phyloP scores from a whole-genome alignment of 73 alveolate species.

The Paramecium tetraurelia region DNA sequence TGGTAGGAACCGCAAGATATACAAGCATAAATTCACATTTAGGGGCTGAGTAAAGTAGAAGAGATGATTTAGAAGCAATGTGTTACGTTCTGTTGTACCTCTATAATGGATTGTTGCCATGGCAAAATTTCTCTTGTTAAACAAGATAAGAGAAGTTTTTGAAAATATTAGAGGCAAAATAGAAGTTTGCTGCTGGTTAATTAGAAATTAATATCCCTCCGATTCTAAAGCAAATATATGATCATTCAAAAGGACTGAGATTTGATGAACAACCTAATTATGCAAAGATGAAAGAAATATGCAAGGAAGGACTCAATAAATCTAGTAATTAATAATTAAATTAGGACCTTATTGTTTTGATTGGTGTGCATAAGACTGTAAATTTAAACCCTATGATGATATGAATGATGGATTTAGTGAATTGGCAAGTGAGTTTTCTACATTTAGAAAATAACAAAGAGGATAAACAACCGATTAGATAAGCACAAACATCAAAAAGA shows the following conservation, averaged over 20 bases:
- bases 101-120: constrained; percentile 51
- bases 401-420: background rate
- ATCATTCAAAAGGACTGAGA: constrained; percentile 16
- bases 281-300: background rate
- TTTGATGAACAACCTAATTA: constrained; percentile 41
- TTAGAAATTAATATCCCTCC: constrained; percentile 17
- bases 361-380: constrained; percentile 42
- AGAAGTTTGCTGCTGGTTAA: background rate
- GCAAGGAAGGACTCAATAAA: background rate
- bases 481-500: background rate
- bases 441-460: background rate
- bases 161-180: constrained; percentile 39
- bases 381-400: background rate
- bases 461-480: background rate
- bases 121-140: constrained; percentile 30
- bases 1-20: constrained; percentile 66
- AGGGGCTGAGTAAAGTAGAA: constrained; percentile 58
- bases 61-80: constrained; percentile 67
- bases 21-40: constrained; percentile 56
- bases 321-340: background rate
- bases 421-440: background rate
- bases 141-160: constrained; percentile 49
- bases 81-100: constrained; percentile 59
- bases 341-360: constrained; percentile 41
- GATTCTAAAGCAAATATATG: background rate